These are phyloP conservation scores for Pleurostoma richardsiae DNA, from an alignment of 2,329 filamentous ascomycete species.

Conservation along the genomic window DNA sequence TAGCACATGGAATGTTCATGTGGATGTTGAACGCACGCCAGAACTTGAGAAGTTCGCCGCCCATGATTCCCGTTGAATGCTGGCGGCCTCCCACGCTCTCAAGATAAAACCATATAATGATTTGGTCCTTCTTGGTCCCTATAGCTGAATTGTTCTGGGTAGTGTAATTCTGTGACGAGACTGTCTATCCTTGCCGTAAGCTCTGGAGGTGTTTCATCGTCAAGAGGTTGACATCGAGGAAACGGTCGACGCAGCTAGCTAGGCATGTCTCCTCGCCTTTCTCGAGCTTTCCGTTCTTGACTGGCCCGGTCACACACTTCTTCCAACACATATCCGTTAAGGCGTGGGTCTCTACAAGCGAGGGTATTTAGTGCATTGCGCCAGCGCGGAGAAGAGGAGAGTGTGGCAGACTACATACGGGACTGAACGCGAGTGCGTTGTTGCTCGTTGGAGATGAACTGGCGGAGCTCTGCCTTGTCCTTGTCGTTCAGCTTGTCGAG, in stretches of 20 bases:
- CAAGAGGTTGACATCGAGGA: constrained; percentile 80
- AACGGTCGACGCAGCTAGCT: constrained; percentile 89
- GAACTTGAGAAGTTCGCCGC: too few relatives aligned
- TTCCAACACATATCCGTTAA: constrained; percentile 81
- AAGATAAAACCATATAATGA: too few relatives aligned
- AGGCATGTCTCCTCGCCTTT: constrained; percentile 76
- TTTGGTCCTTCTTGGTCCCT: too few relatives aligned
- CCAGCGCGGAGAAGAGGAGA: background rate
- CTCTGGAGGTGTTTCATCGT: constrained; percentile 81
- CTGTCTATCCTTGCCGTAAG: constrained; percentile 30
- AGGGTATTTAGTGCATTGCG: background rate
- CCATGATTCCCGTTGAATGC: too few relatives aligned
- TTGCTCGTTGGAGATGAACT: constrained; percentile 77
- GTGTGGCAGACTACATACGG: constrained; percentile 39
- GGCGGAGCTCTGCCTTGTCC: constrained; percentile 83
- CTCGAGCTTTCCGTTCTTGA: constrained; percentile 70
- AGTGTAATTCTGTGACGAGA: too few relatives aligned
- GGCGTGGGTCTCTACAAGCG: constrained; percentile 43
- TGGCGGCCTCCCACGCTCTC: too few relatives aligned
- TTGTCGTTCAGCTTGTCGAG: constrained; percentile 70
- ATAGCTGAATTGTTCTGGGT: too few relatives aligned
- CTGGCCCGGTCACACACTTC: constrained; percentile 77
- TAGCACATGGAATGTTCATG: too few relatives aligned
- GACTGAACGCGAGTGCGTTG: constrained; percentile 69
- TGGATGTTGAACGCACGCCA: too few relatives aligned